These are phyloP conservation scores for Monosporascus sp. DNA, from an alignment of 2,329 filamentous ascomycete genomes.

Conservation along the genomic window DNA sequence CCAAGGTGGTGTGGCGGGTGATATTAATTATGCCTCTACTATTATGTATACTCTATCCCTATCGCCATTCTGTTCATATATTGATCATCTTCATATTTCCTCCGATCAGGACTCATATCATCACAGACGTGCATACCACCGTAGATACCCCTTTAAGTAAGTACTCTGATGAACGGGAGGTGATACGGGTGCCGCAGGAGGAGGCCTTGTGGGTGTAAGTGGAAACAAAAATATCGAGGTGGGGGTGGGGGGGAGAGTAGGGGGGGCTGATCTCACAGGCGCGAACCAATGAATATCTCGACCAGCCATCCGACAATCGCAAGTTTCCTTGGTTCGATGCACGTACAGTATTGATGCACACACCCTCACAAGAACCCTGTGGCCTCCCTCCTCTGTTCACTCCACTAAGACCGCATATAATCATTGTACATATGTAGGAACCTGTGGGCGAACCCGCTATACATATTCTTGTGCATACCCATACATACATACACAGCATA, in stretches of 20 bases:
- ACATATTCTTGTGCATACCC: not conserved
- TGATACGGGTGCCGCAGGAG: too few species aligned
- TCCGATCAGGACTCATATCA: not conserved
- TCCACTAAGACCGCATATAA: conserved; percentile 8
- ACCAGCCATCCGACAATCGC: conserved; percentile 22
- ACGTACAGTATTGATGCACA: conserved; percentile 6
- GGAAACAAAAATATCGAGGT: conserved; percentile 10
- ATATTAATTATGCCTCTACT: too few species aligned
- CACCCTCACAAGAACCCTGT: conserved; percentile 10
- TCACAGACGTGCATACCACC: not conserved
- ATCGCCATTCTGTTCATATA: too few species aligned
- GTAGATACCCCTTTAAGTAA: not conserved
- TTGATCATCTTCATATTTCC: too few species aligned
- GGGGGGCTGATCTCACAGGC: conserved; percentile 13
- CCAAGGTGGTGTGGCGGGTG: too few species aligned
- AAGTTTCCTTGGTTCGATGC: conserved; percentile 12
- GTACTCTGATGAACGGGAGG: too few species aligned
- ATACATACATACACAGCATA: not conserved
- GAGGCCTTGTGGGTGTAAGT: not conserved
- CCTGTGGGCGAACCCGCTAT: not conserved
- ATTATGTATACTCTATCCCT: too few species aligned
- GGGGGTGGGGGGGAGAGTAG: not conserved
- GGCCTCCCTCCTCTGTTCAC: not conserved
- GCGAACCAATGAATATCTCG: conserved; percentile 16
- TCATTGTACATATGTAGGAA: conserved; percentile 3